Conservation (phyloP, 2,329 filamentous ascomycete genomes). For the Trichothecium roseum region DNA sequence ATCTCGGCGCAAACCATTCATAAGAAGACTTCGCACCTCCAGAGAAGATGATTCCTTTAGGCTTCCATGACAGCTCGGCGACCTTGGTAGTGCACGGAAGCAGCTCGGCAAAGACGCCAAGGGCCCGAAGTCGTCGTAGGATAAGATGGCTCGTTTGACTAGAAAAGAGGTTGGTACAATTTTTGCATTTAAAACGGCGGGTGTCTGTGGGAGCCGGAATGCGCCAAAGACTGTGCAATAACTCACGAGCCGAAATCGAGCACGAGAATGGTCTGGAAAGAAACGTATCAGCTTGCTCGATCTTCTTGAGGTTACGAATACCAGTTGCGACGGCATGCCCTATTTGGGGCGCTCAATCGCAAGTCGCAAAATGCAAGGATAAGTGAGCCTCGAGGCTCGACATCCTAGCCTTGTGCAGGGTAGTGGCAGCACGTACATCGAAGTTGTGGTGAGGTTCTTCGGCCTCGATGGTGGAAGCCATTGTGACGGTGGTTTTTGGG, state of each 20-base stretch:
- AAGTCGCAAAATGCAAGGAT: too few relatives aligned
- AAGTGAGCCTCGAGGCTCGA: background rate
- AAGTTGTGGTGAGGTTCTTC: conserved; percentile 2
- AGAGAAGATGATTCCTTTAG: conserved; percentile 64
- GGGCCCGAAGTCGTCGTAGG: conserved; percentile 61
- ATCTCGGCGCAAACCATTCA: background rate
- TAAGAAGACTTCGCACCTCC: conserved; percentile 19
- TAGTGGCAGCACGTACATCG: conserved; percentile 1
- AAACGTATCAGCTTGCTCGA: too few relatives aligned
- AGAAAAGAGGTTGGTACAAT: conserved; percentile 11
- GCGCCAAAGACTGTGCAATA: background rate
- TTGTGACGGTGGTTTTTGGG: conserved; percentile 1
- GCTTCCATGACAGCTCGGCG: conserved; percentile 64
- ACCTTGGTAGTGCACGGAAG: conserved; percentile 79
- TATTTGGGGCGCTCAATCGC: too few relatives aligned
- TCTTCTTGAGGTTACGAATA: too few relatives aligned
- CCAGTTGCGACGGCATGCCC: too few relatives aligned
- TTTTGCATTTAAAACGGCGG: background rate
- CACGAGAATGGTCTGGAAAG: conserved; percentile 54
- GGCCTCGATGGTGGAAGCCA: conserved; percentile 1
- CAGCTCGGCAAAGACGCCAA: conserved; percentile 82
- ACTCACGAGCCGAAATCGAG: conserved; percentile 48
- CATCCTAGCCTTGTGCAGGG: background rate
- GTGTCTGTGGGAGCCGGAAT: too few relatives aligned
- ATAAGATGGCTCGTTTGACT: conserved; percentile 64